Evolutionary conservation across 1,284 basidiomycete genomes (phyloP).

Genomic region (Moesziomyces aphidis): DNA sequence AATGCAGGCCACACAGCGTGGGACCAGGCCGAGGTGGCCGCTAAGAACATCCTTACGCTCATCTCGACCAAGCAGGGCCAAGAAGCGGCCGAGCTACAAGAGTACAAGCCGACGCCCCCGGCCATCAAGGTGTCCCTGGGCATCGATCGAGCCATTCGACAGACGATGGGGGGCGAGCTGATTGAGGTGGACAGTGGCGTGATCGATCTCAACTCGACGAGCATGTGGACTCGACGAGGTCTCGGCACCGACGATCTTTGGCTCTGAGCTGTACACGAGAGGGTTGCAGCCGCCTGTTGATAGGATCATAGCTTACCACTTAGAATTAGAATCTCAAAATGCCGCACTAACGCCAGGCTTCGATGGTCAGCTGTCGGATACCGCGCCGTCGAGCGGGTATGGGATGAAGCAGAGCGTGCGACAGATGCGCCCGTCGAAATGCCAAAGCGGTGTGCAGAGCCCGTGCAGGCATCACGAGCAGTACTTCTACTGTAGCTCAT

Average conservation of each 20-base stretch:
- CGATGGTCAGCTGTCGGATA: background rate
- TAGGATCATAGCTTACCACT: background rate
- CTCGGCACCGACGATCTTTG: conserved; percentile 19
- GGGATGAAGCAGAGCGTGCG: background rate
- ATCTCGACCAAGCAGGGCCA: conserved; percentile 4
- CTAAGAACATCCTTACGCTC: conserved; percentile 30
- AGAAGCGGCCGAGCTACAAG: conserved; percentile 5
- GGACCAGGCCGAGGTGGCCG: conserved; percentile 43
- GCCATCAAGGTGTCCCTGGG: conserved; percentile 35
- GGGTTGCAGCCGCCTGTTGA: background rate
- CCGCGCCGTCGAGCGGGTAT: background rate
- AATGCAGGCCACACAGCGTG: conserved; percentile 54
- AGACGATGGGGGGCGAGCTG: conserved; percentile 23
- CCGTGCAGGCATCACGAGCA: too few species aligned
- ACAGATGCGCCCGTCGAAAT: background rate
- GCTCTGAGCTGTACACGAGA: conserved; percentile 1
- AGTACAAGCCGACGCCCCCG: conserved; percentile 19
- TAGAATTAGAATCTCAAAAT: background rate
- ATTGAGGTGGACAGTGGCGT: conserved; percentile 13
- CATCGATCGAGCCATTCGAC: conserved; percentile 18
- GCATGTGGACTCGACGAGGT: conserved; percentile 34
- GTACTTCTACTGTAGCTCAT: too few species aligned
- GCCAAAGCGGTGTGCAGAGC: too few species aligned
- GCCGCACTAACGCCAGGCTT: background rate
- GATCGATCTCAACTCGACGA: conserved; percentile 31